Evolutionary conservation across 202 grass and related monocot species (phyloP), one percentile per base, ranked within the genome.

Genomic region (Panicum virgatum): DNA sequence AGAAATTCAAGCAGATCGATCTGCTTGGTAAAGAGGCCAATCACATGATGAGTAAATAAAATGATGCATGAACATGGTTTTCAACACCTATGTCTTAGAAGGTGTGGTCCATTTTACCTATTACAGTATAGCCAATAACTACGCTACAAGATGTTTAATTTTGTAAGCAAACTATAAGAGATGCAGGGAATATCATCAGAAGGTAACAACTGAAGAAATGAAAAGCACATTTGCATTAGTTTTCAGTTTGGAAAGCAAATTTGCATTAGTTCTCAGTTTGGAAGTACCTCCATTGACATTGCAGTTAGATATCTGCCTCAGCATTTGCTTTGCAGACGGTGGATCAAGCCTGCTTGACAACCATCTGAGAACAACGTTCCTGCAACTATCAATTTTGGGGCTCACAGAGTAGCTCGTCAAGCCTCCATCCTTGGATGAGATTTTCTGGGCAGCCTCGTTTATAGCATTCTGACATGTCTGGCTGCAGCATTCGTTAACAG

Each of bases 291-390:
- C 92, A 79, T 99, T 99, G 48, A 96, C 92, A 59, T 99, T 90
- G 12, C 96, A 99, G 90, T 93, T 98, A 47, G 96, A 98, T 70
- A 98, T 91, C 50, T 93, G 92, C 82, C 92, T 91, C 12, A 96
- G 75, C 80, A 96, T 92, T 77, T 93, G 74, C 22, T 91, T 90
- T 40, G 96, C 86, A 1, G 96, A 91, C n/a, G 60, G 78, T 46
- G 92, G 68, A 9, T 90, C 72, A 23, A 98, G 89, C 82, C 96
- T 95, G 66, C 96, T 91, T 4, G 92, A 90, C 76, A 98, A 42
- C 96, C 96, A 98, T 74, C 96, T 98, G 3, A 96, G 90, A n/a
- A 98, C 92, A 82, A 98, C 85, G 12, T 83, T 96, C 80, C 85
- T 96, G 72, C 96, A 98, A 73, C 88, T 95, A 51, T 88, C 86